Evolutionary conservation across 331 rosid species (phyloP).

Genomic region (Quercus phellos): DNA sequence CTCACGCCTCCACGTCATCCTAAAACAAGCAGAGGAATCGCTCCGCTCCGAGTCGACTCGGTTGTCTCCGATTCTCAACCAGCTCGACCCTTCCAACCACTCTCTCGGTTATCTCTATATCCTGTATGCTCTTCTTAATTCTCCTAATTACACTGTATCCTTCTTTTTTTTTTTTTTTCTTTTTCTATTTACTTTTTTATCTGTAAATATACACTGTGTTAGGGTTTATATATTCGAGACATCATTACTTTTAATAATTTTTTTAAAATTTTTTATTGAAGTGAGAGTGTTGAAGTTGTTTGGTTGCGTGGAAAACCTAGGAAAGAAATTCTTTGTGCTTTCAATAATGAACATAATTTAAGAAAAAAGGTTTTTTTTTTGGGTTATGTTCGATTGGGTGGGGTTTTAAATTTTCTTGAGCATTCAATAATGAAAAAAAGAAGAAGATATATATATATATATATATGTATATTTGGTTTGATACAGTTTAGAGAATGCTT

Average conservation of each 20-base stretch:
- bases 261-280: no score
- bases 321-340: no score
- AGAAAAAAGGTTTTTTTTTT: no score
- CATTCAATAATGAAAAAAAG: no score
- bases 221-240: slow-evolving; percentile 20
- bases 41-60: slow-evolving; percentile 56
- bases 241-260: not conserved
- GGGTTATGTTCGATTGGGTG: no score
- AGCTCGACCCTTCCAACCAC: slow-evolving; percentile 64
- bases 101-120: slow-evolving; percentile 79
- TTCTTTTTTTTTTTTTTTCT: not conserved
- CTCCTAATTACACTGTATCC: not conserved
- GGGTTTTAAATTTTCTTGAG: no score
- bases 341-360: no score
- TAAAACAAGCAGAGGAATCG: slow-evolving; percentile 63
- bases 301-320: not conserved
- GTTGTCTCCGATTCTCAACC: slow-evolving; percentile 44
- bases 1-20: slow-evolving; percentile 53
- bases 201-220: not conserved
- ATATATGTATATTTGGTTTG: not conserved
- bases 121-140: slow-evolving; percentile 41
- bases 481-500: not conserved
- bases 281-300: not conserved
- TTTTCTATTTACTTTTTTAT: not conserved
- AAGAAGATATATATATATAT: no score